phyloP scores from a whole-genome alignment of 805 yeast species.

The Cyberlindnera maclurae region DNA sequence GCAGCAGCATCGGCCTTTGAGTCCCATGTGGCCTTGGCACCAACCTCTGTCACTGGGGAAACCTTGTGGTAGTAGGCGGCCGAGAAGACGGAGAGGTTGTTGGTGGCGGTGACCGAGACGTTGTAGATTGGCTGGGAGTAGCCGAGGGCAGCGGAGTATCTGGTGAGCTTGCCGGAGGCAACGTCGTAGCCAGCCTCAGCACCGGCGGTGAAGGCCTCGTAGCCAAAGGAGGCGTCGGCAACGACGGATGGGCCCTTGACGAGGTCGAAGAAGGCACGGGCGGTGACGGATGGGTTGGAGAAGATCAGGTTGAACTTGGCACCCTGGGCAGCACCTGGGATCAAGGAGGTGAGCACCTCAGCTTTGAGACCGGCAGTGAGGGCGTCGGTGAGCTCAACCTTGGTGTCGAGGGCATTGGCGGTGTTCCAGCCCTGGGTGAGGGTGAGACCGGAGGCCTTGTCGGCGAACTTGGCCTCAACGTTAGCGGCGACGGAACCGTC shows the following conservation, averaged over 20 bases:
- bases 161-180: conserved; percentile 84
- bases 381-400: conserved; percentile 85
- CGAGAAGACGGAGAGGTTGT: conserved; percentile 81
- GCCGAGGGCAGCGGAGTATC: conserved; percentile 90
- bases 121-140: conserved; percentile 86
- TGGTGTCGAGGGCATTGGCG: conserved; percentile 85
- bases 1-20: conserved; percentile 61
- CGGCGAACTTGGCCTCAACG: conserved; percentile 86
- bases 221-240: conserved; percentile 92
- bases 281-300: conserved; percentile 88
- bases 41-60: conserved; percentile 86
- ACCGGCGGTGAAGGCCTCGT: conserved; percentile 95
- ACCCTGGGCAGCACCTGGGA: conserved; percentile 80
- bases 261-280: conserved; percentile 91
- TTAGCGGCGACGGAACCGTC: conserved; percentile 81
- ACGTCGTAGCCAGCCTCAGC: conserved; percentile 97
- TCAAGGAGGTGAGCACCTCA: conserved; percentile 79
- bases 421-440: conserved; percentile 98
- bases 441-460: conserved; percentile 87
- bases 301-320: conserved; percentile 88
- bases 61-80: conserved; percentile 98
- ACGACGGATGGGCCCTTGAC: conserved; percentile 93
- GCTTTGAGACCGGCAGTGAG: conserved; percentile 94
- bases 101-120: conserved; percentile 69
- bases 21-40: conserved; percentile 96